Evolutionary conservation across 345 rosid species (phyloP).

Genomic region (Pistacia atlantica): DNA sequence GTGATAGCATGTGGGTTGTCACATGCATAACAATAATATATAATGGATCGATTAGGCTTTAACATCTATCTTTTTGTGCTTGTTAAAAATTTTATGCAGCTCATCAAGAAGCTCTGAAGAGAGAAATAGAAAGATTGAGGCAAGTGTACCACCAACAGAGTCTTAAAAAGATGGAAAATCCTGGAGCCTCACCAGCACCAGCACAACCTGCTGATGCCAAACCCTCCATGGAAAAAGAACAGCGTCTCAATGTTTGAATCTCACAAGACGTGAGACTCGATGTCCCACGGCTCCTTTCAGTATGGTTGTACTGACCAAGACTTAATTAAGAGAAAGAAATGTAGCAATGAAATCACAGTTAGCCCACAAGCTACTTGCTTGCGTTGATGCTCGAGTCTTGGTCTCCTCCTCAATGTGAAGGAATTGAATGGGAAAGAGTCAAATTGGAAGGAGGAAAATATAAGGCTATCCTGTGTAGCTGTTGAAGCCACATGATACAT

Average conservation of each 20-base stretch:
- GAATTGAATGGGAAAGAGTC: conserved; percentile 4
- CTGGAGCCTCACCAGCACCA: conserved; percentile 21
- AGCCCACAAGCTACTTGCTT: conserved; percentile 12
- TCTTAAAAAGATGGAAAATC: conserved; percentile 44
- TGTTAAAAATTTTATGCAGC: conserved; percentile 40
- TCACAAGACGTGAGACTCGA: neutral
- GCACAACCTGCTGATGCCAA: conserved; percentile 27
- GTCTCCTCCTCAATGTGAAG: neutral
- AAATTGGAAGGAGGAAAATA: neutral
- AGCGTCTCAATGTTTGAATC: conserved; percentile 41
- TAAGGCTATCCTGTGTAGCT: neutral
- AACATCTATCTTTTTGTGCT: neutral
- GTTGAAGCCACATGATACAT: conserved; percentile 12
- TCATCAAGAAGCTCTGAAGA: conserved; percentile 82
- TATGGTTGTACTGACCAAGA: neutral
- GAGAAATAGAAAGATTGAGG: conserved; percentile 87
- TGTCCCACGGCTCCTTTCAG: neutral
- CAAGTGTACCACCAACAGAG: conserved; percentile 69
- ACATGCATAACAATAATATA: neutral
- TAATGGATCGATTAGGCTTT: neutral
- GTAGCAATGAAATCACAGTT: neutral
- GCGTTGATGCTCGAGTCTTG: neutral
- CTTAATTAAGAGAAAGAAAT: neutral
- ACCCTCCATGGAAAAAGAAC: conserved; percentile 34
- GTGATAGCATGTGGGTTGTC: neutral